phyloP scores from a whole-genome alignment of 73 alveolate species.

The Symbiodinium pilosum region DNA sequence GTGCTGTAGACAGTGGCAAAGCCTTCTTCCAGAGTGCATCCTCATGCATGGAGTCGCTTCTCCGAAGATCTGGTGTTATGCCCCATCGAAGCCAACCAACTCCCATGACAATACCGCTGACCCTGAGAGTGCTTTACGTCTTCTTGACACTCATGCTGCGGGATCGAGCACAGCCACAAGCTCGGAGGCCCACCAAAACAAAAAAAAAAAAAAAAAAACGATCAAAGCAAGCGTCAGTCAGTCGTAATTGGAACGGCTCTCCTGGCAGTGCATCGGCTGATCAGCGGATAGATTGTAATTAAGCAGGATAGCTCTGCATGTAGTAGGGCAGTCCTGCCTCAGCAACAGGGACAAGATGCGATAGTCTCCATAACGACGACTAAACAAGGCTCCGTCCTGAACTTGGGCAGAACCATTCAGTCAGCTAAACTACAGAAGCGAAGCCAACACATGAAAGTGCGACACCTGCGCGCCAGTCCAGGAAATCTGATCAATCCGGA shows the following conservation, averaged over 20 bases:
- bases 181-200: neutral
- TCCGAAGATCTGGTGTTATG: neutral
- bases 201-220: too few species aligned
- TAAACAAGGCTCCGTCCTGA: neutral
- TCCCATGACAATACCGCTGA: neutral
- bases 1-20: slow-evolving; percentile 7
- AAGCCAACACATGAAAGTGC: neutral
- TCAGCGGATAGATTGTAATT: too few species aligned
- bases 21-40: neutral
- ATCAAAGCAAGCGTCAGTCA: too few species aligned
- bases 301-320: too few species aligned
- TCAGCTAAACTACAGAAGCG: neutral
- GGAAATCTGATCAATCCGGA: neutral
- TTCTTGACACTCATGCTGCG: neutral
- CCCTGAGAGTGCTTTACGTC: too few species aligned
- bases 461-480: too few species aligned
- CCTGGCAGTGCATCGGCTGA: too few species aligned
- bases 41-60: neutral
- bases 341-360: neutral
- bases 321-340: slow-evolving; percentile 34
- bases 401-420: neutral
- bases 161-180: neutral
- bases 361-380: neutral
- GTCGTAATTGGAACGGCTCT: too few species aligned
- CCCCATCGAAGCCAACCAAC: neutral